Evolutionary conservation across 305 asterid species (phyloP), one percentile per base, ranked within the genome.

Genomic region (Striga hermonthica): DNA sequence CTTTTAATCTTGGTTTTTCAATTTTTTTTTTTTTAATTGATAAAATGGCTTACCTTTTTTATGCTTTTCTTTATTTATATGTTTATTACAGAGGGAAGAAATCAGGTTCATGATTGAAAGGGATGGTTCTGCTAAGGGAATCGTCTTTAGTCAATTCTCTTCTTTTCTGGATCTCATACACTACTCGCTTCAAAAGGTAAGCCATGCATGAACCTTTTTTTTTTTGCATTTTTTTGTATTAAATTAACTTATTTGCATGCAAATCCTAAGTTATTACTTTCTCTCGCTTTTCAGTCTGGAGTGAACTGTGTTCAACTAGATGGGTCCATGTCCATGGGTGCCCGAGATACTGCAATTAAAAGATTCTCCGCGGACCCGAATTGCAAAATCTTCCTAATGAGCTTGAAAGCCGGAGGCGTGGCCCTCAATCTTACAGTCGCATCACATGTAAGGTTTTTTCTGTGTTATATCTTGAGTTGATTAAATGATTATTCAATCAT

Each of bases 51-150:
- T n/a, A n/a, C n/a, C n/a, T n/a, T n/a, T n/a, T n/a, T n/a, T n/a
- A n/a, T n/a, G n/a, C 31, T 22, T 22, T 22, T 22, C 31, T 0
- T 22, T 2, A 22, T 22, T 22, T 22, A 22, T 22, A 22, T 2
- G 31, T 74, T 80, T 61, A 66, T 73, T 63, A 41, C 82, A 89
- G 97, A 86, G 97, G 82, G 96, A 92, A 79, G 98, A 92, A 82
- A 87, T 92, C 47, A 79, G 98, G 71, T 79, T 68, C 69, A 92
- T 92, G 98, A 81, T 87, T 72, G 98, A 92, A 81, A 85, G 91
- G 80, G 98, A 92, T 78, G 96, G 98, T 70, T 89, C 98, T 31
- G 96, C 98, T 36, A 89, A 92, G 80, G 98, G 88, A 61, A 85
- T 92, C 66, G 93, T 92, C 76, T 92, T 89, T 79, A 89, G 96